Evolutionary conservation across 345 rosid genomes (phyloP).

Genomic region (Populus alba): DNA sequence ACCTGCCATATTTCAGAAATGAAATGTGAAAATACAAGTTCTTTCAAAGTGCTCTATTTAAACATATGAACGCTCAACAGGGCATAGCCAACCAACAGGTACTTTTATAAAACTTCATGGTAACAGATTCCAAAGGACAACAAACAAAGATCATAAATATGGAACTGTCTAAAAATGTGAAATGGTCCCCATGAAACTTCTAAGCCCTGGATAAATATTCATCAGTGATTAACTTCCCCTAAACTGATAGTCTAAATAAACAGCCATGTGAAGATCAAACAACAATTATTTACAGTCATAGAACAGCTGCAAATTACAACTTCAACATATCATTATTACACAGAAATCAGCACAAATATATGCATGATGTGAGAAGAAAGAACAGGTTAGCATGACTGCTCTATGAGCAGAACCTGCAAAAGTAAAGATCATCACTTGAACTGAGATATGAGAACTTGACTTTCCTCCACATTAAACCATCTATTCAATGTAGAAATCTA

Average conservation of each 20-base stretch:
- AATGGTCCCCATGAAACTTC: background rate
- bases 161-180: background rate
- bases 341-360: background rate
- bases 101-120: background rate
- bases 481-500: background rate
- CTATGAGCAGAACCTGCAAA: background rate
- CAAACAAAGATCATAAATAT: background rate
- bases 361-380: background rate
- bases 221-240: background rate
- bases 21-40: background rate
- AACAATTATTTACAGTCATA: background rate
- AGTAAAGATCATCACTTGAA: background rate
- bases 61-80: background rate
- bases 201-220: background rate
- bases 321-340: background rate
- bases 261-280: background rate
- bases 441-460: background rate
- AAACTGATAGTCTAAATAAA: background rate
- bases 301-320: background rate
- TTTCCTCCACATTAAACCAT: background rate
- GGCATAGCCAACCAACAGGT: background rate
- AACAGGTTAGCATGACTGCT: background rate
- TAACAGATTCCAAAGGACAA: background rate
- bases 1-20: slow-evolving; percentile 40
- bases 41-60: background rate